Conservation (phyloP, 192 early-diverging fungal species). For the Coemansia sp. region DNA sequence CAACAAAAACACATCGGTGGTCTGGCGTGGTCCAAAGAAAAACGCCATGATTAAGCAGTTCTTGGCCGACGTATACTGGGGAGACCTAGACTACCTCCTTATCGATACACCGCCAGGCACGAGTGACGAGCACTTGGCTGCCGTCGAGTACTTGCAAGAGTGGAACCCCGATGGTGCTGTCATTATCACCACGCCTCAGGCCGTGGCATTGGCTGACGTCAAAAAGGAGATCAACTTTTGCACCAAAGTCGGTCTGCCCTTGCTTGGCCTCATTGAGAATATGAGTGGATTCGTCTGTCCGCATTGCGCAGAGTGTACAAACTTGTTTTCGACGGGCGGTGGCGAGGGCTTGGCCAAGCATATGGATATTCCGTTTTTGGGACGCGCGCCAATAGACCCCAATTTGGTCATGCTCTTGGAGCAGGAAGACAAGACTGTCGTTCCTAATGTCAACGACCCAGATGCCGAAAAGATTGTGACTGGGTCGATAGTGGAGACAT, state of each 20-base stretch:
- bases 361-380: constrained; percentile 84
- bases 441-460: constrained; percentile 46
- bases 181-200: constrained; percentile 97
- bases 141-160: constrained; percentile 88
- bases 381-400: constrained; percentile 92
- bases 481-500: constrained; percentile 51
- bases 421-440: constrained; percentile 55
- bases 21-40: constrained; percentile 99
- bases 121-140: constrained; percentile 95
- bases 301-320: constrained; percentile 78
- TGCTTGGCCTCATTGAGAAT: constrained; percentile 95
- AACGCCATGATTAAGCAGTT: constrained; percentile 99
- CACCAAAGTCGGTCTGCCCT: constrained; percentile 81
- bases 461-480: constrained; percentile 28
- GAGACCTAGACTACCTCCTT: constrained; percentile 90
- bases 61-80: constrained; percentile 95
- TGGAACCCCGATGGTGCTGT: constrained; percentile 84
- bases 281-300: constrained; percentile 98
- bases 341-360: constrained; percentile 89
- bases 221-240: constrained; percentile 98
- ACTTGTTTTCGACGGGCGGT: constrained; percentile 94
- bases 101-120: constrained; percentile 99
- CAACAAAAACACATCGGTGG: constrained; percentile 88
- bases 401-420: constrained; percentile 69
- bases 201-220: constrained; percentile 86